Conservation (phyloP, 257 asterid species). For the Cinchona pubescens region DNA sequence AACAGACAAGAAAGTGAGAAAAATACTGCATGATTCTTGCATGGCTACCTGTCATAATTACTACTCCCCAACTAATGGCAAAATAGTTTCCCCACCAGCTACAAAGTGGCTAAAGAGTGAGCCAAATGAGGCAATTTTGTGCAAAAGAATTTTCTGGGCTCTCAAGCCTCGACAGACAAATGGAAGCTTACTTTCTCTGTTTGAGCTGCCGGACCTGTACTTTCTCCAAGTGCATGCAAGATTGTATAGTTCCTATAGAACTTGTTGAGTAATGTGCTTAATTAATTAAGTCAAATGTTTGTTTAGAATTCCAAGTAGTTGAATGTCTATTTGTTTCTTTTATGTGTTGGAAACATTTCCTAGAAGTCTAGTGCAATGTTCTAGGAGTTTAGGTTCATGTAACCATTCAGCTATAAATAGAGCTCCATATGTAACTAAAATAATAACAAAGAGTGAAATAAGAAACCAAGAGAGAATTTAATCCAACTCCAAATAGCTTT, state of each 20-base stretch:
- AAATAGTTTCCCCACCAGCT: background rate
- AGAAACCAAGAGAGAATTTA: too few relatives aligned
- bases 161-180: background rate
- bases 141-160: background rate
- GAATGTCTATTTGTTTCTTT: too few relatives aligned
- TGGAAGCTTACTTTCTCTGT: background rate
- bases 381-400: too few relatives aligned
- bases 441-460: too few relatives aligned
- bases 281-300: too few relatives aligned
- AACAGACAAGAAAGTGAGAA: constrained; percentile 25
- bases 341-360: too few relatives aligned
- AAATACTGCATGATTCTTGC: constrained; percentile 12
- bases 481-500: too few relatives aligned
- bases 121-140: background rate
- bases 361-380: too few relatives aligned
- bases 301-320: too few relatives aligned
- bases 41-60: background rate
- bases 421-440: too few relatives aligned
- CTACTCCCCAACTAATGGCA: background rate
- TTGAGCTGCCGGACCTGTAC: background rate
- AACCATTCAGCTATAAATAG: too few relatives aligned
- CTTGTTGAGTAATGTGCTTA: too few relatives aligned
- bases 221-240: background rate
- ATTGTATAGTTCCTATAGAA: background rate
- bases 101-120: background rate